Evolutionary conservation across 2,329 filamentous ascomycete genomes (phyloP).

Genomic region (Aureobasidium sp.): DNA sequence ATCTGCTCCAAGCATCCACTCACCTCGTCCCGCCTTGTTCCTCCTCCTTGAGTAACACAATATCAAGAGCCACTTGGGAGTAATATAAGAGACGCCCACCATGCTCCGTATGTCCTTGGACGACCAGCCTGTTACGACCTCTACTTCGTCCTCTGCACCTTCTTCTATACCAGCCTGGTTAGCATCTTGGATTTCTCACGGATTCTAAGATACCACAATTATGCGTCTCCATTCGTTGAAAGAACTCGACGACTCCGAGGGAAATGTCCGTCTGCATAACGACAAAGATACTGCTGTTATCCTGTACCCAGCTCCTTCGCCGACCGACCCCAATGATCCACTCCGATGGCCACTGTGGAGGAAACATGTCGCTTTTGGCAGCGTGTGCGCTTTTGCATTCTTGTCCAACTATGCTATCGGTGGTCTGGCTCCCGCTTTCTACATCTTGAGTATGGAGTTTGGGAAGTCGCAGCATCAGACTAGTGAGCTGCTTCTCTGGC

Average conservation of each 20-base stretch:
- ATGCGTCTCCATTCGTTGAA: constrained; percentile 28
- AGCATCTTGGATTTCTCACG: constrained; percentile 17
- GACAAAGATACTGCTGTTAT: constrained; percentile 26
- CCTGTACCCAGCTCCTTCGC: constrained; percentile 40
- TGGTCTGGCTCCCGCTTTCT: constrained; percentile 36
- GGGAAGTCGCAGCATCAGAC: constrained; percentile 37
- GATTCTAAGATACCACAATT: constrained; percentile 6
- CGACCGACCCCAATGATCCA: constrained; percentile 40
- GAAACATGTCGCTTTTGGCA: constrained; percentile 38
- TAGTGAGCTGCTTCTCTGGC: constrained; percentile 31
- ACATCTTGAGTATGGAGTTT: constrained; percentile 38
- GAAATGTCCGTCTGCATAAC: constrained; percentile 30
- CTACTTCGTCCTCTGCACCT: not conserved
- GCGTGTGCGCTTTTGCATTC: constrained; percentile 40
- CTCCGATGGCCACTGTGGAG: constrained; percentile 40
- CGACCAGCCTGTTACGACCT: not conserved
- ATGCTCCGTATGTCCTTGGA: not conserved
- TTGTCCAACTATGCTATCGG: constrained; percentile 39
- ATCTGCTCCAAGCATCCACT: not conserved
- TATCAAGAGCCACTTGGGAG: not conserved
- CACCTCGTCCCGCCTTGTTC: not conserved
- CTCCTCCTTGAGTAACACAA: not conserved
- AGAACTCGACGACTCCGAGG: constrained; percentile 31
- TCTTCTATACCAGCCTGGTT: constrained; percentile 15
- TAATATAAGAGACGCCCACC: not conserved